Percentiles rank a stretch among this genome's conserved stretches.
These are phyloP conservation scores for Fusarium setosum DNA, from an alignment of 2,329 filamentous ascomycete species.

Conservation along the genomic window DNA sequence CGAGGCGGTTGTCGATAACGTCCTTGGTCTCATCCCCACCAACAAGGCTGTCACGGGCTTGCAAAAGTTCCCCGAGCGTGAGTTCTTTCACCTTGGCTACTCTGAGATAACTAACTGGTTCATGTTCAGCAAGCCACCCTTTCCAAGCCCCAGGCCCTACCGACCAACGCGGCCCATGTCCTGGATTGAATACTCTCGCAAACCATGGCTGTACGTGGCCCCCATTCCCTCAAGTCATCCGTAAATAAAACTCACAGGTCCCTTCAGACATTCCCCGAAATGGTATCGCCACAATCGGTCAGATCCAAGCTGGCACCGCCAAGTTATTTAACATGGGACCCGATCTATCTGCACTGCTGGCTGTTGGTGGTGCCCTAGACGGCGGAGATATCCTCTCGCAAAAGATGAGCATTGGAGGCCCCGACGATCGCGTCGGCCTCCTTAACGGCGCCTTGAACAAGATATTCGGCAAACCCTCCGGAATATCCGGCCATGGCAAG, in stretches of 20 bases:
- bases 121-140: neutral
- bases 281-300: slow-evolving; percentile 20
- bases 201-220: slow-evolving; percentile 20
- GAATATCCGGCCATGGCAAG: slow-evolving; percentile 20
- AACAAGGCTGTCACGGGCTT: slow-evolving; percentile 23
- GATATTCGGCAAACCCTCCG: slow-evolving; percentile 27
- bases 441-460: slow-evolving; percentile 18
- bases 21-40: slow-evolving; percentile 20
- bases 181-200: slow-evolving; percentile 20
- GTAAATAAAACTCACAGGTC: neutral
- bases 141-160: slow-evolving; percentile 12
- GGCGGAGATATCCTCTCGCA: slow-evolving; percentile 25
- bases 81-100: neutral
- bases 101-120: neutral
- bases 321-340: slow-evolving; percentile 27
- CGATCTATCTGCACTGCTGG: slow-evolving; percentile 15
- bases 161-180: slow-evolving; percentile 26
- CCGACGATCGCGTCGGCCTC: slow-evolving; percentile 13
- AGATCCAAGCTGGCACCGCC: slow-evolving; percentile 22
- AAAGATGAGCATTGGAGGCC: slow-evolving; percentile 27
- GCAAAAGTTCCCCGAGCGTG: slow-evolving; percentile 22
- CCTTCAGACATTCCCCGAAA: slow-evolving; percentile 17
- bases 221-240: rapidly evolving
- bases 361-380: slow-evolving; percentile 14
- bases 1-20: slow-evolving; percentile 18